phyloP scores from a whole-genome alignment of 139 green algal genomes.

The Chlorokybus atmophyticus region DNA sequence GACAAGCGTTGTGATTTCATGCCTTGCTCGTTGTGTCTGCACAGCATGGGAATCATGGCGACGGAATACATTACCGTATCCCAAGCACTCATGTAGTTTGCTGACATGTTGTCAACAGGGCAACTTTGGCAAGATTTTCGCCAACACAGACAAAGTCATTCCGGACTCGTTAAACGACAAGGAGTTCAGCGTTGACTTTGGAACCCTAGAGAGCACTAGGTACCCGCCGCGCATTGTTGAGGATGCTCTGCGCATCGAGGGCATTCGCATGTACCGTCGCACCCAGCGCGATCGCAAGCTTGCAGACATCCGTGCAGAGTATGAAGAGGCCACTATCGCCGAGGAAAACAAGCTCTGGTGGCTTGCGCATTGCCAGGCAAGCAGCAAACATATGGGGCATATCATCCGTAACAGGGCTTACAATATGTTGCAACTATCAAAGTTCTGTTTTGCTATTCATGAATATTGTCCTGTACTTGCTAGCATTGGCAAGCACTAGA shows the following conservation, averaged over 20 bases:
- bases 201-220: neutral
- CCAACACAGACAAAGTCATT: neutral
- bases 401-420: no score
- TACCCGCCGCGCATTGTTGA: neutral
- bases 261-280: neutral
- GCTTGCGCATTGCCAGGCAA: neutral
- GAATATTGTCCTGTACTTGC: no score
- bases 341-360: neutral
- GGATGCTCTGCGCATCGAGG: neutral
- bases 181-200: neutral
- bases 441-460: no score
- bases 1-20: no score
- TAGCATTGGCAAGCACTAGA: no score
- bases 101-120: no score
- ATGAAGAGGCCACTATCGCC: neutral
- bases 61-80: no score
- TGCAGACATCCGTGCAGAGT: neutral
- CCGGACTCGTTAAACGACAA: neutral
- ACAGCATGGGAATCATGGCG: no score
- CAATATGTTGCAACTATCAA: no score
- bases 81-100: no score
- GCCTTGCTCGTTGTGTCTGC: no score
- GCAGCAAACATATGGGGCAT: no score
- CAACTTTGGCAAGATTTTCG: neutral
- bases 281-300: neutral